phyloP scores from a whole-genome alignment of 129 eudicot genomes.

The Helianthus annuus region DNA sequence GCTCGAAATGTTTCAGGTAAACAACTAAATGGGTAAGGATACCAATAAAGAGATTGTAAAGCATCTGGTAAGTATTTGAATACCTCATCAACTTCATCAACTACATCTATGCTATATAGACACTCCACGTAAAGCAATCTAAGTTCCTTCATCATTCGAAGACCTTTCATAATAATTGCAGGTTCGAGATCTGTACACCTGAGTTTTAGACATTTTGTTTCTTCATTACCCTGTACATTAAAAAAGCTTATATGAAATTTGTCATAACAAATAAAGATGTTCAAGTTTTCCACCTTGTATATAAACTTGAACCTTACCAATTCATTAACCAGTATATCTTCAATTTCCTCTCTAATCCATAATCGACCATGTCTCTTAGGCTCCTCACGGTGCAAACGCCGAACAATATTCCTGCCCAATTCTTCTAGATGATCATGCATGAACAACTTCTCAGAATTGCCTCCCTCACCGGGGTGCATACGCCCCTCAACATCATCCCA shows the following conservation, averaged over 20 bases:
- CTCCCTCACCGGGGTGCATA: not conserved
- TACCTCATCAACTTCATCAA: not conserved
- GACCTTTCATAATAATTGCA: not conserved
- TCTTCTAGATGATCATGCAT: constrained; percentile 20
- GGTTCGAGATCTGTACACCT: not conserved
- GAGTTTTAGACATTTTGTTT: not conserved
- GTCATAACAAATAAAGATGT: not conserved
- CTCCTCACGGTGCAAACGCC: not conserved
- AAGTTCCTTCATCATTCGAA: not conserved
- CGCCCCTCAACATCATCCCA: no score
- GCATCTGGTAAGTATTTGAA: not conserved
- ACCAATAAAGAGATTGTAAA: not conserved
- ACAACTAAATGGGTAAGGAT: not conserved
- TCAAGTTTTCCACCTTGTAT: not conserved
- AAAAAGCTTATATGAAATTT: not conserved
- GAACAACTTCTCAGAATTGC: no score
- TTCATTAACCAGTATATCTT: not conserved
- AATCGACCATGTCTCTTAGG: constrained; percentile 3
- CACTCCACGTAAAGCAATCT: not conserved
- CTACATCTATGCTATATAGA: not conserved
- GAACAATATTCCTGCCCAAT: not conserved
- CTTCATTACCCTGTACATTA: not conserved
- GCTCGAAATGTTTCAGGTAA: constrained; percentile 8
- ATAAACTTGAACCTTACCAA: not conserved
- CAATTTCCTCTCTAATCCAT: constrained; percentile 10